Percentiles rank a stretch among this genome's conserved stretches.
phyloP scores from a whole-genome alignment of 2,329 filamentous ascomycete genomes.

The Aspergillus niger region DNA sequence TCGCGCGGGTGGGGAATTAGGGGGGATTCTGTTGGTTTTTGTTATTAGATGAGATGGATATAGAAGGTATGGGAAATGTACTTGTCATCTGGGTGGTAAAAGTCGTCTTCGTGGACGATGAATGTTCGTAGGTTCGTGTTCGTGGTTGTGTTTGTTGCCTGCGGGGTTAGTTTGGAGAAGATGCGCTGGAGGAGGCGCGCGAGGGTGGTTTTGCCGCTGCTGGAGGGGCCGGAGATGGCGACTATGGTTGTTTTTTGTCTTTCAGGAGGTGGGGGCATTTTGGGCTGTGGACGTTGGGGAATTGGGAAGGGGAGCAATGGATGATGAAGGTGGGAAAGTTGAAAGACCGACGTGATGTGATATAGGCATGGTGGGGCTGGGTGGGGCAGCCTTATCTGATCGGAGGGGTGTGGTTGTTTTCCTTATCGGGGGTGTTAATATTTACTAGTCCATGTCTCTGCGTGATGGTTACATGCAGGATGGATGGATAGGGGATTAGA shows the following conservation, averaged over 20 bases:
- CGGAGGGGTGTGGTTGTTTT: background rate
- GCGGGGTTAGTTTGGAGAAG: conserved; percentile 58
- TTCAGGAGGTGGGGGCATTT: background rate
- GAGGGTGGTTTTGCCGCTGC: conserved; percentile 92
- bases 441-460: too few species aligned
- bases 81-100: conserved; percentile 80
- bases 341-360: too few species aligned
- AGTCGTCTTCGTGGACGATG: conserved; percentile 94
- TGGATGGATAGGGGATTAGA: too few species aligned
- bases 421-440: background rate
- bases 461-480: too few species aligned
- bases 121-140: conserved; percentile 49
- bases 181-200: conserved; percentile 80
- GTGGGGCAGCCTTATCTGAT: conserved; percentile 2
- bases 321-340: background rate
- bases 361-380: background rate
- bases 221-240: conserved; percentile 85
- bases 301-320: background rate
- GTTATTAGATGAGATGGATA: background rate
- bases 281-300: background rate
- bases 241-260: conserved; percentile 58
- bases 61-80: conserved; percentile 40
- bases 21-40: conserved; percentile 37
- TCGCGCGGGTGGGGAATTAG: conserved; percentile 51
- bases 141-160: background rate